These are phyloP conservation scores for Fraxinus excelsior DNA, from an alignment of 257 asterid genomes.

Conservation along the genomic window DNA sequence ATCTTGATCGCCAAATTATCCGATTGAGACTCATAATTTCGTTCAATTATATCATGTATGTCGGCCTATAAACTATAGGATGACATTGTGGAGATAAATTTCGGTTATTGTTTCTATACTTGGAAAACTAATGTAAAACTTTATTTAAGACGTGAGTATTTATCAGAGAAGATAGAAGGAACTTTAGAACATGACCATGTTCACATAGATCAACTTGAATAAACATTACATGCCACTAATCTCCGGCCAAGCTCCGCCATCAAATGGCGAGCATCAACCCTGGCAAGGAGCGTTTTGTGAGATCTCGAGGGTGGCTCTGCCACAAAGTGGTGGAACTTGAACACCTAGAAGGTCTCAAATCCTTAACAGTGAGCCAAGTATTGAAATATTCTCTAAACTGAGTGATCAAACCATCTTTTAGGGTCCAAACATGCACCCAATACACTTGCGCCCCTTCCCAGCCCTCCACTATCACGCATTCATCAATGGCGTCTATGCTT, in stretches of 20 bases:
- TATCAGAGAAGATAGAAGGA: background rate
- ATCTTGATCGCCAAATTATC: background rate
- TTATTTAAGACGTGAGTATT: background rate
- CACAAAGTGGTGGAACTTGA: constrained; percentile 54
- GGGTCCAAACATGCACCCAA: constrained; percentile 97
- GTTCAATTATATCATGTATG: too few relatives aligned
- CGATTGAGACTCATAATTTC: background rate
- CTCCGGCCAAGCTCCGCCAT: background rate
- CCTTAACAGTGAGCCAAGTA: constrained; percentile 86
- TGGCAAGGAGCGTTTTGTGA: constrained; percentile 65
- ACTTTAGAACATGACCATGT: background rate
- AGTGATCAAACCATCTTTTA: constrained; percentile 65
- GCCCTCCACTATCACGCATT: constrained; percentile 74
- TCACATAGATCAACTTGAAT: background rate
- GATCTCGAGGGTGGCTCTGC: constrained; percentile 93
- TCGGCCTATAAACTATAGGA: too few relatives aligned
- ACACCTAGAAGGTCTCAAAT: constrained; percentile 46
- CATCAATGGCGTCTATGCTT: constrained; percentile 63
- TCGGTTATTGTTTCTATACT: too few relatives aligned
- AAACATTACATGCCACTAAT: background rate
- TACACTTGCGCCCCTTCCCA: constrained; percentile 83
- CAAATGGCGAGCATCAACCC: constrained; percentile 79
- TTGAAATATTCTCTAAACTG: constrained; percentile 90
- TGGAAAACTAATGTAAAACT: background rate
- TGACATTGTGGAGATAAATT: too few relatives aligned